Evolutionary conservation across 495 filamentous ascomycete species (phyloP).

Genomic region (Aspergillus cristatus): DNA sequence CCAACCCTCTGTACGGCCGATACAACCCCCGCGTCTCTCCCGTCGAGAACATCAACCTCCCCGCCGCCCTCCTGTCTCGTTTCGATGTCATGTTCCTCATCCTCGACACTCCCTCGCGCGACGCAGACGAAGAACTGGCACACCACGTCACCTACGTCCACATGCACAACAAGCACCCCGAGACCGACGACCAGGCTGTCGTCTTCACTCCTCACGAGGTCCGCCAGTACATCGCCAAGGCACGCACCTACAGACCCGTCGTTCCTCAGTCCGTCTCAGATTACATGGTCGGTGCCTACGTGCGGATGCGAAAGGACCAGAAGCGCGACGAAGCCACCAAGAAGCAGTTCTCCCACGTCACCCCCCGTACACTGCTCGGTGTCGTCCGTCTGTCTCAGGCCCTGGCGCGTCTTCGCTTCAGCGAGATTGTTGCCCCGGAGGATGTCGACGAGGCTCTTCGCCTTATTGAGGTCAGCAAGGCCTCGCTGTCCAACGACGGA

Average conservation of each 20-base stretch:
- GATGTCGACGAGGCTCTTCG: slow-evolving; percentile 94
- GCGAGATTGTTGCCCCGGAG: slow-evolving; percentile 70
- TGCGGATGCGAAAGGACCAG: slow-evolving; percentile 78
- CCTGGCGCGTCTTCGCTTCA: slow-evolving; percentile 86
- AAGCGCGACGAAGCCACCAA: slow-evolving; percentile 80
- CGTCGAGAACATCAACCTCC: slow-evolving; percentile 97
- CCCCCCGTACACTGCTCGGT: slow-evolving; percentile 85
- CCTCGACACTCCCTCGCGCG: slow-evolving; percentile 81
- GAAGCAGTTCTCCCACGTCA: slow-evolving; percentile 86
- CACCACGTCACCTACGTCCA: slow-evolving; percentile 94
- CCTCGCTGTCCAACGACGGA: slow-evolving; percentile 65
- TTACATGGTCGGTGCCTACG: slow-evolving; percentile 95
- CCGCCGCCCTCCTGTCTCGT: slow-evolving; percentile 87
- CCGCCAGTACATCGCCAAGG: slow-evolving; percentile 89
- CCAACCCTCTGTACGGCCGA: slow-evolving; percentile 93
- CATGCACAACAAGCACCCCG: slow-evolving; percentile 93
- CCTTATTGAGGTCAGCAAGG: slow-evolving; percentile 84
- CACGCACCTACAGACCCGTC: slow-evolving; percentile 75
- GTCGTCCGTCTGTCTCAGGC: slow-evolving; percentile 90
- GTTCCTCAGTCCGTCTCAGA: slow-evolving; percentile 79
- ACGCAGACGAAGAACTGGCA: slow-evolving; percentile 86
- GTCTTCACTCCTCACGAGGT: slow-evolving; percentile 87
- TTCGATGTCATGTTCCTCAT: slow-evolving; percentile 97
- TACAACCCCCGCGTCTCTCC: slow-evolving; percentile 96
- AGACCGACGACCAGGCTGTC: slow-evolving; percentile 53